Base-by-base conservation (phyloP, 768 basidiomycete genomes). In the Termitomyces sp. region DNA sequence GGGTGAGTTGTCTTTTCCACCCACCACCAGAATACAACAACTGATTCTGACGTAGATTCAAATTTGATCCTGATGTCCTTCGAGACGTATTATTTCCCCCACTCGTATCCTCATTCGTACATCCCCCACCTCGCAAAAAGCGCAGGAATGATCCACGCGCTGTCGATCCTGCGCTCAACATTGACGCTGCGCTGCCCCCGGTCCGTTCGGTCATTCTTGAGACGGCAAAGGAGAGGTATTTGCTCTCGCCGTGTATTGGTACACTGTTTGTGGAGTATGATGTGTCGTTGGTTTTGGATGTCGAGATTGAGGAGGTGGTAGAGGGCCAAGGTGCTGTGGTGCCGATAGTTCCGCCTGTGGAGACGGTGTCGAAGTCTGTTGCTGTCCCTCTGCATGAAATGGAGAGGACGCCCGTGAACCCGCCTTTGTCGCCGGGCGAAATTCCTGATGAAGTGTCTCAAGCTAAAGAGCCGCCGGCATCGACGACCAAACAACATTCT, bases 21-120 rank as follows among this genome's bases (percentile, higher is more conserved):
- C 30, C 2, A n/a, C n/a, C n/a, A n/a, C n/a, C n/a, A n/a, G n/a
- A n/a, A n/a, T n/a, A n/a, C n/a, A n/a, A n/a, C n/a, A n/a, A n/a
- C n/a, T n/a, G n/a, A n/a, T n/a, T n/a, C n/a, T n/a, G n/a, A 28
- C 28, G 28, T 38, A 84, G 82, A 51, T 84, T 77, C 55, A 82
- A 83, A 66, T 84, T 82, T 56, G 69, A 77, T 8, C 75, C 80
- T 0, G 62, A 62, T 5, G 63, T 75, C 3, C 66, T 84, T 7
- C 70, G 70, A 28, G 67, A 68, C 28, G 67, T 74, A 0, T 67
- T 83, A 14, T 82, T 83, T 65, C 77, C 81, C 3, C 56, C 63
- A 10, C 38, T 58, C 2, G 45, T 60, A 15, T 53, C 62, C 7
- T 42, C 57, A 1, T 54, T 58, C 2, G 65, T 66, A 5, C 59